Evolutionary conservation across 345 rosid genomes (phyloP).

Genomic region (Syzygium oleosum): DNA sequence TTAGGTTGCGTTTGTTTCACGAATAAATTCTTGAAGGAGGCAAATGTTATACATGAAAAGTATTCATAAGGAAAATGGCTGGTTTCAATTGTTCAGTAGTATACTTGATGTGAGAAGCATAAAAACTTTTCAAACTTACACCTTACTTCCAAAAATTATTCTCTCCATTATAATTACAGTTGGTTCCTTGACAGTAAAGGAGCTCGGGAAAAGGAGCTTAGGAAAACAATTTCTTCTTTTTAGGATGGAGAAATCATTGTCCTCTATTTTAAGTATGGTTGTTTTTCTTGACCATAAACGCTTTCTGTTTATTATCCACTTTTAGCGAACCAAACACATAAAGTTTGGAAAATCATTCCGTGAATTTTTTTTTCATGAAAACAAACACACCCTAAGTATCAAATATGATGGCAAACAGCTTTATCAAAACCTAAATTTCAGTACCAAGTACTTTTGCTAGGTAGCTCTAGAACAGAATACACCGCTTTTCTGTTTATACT

Average conservation of each 20-base stretch:
- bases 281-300: background rate
- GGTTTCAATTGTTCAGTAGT: background rate
- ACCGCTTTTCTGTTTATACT: background rate
- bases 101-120: background rate
- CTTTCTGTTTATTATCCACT: background rate
- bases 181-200: background rate
- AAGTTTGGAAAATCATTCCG: background rate
- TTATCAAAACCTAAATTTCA: background rate
- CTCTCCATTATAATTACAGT: background rate
- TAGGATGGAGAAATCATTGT: background rate
- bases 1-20: background rate
- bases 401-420: background rate
- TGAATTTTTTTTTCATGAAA: background rate
- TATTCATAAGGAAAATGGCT: background rate
- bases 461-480: background rate
- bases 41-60: background rate
- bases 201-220: background rate
- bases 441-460: background rate
- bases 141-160: background rate
- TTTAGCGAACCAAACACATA: background rate
- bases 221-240: background rate
- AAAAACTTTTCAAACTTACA: background rate
- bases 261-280: background rate
- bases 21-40: background rate
- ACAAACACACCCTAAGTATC: background rate